Evolutionary conservation across 2,329 filamentous ascomycete genomes (phyloP), one percentile per base, ranked within the genome.

Genomic region (Xylariaceae sp.): DNA sequence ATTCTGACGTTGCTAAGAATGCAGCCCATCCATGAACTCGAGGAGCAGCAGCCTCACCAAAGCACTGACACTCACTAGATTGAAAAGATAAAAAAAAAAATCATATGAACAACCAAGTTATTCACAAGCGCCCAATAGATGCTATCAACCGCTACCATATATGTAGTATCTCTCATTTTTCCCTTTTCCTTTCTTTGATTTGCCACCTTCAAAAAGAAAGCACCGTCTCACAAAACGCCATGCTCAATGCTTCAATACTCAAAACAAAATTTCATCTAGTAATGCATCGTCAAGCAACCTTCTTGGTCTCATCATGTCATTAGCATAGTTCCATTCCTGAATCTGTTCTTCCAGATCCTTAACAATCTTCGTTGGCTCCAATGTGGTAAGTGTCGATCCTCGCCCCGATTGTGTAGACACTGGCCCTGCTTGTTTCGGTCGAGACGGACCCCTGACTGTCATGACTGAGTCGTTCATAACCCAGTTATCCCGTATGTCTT

Each of bases 401-500:
- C 59, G 53, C 4, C 58, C 59, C n/a, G n/a, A n/a, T 10, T 54
- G 56, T 4, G 52, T 32, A 32, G 27, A 12, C n/a, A n/a, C n/a
- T n/a, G n/a, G n/a, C n/a, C n/a, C n/a, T n/a, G n/a, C n/a, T n/a
- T n/a, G n/a, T 32, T 32, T 12, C 12, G 27, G 55, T 43, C 60
- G 65, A 1, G 59, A 62, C 3, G 68, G 66, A 5, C 62, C 64
- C 41, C 63, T 67, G 17, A 72, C 64, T 0, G 60, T 65, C 10
- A 73, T 63, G 3, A 48, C 58, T 2, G 57, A 55, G 3, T 53
- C 57, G 3, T 58, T 57, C 1, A 62, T 53, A 6, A 63, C 46
- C 75, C 75, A 78, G 35, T 68, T 71, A 32, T 64, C 65, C 4
- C 60, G 57, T 11, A 76, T 66, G 35, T 77, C 74, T 10, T 64